phyloP scores from a whole-genome alignment of 164 flowering plant genomes.

The Brasenia schreberi region DNA sequence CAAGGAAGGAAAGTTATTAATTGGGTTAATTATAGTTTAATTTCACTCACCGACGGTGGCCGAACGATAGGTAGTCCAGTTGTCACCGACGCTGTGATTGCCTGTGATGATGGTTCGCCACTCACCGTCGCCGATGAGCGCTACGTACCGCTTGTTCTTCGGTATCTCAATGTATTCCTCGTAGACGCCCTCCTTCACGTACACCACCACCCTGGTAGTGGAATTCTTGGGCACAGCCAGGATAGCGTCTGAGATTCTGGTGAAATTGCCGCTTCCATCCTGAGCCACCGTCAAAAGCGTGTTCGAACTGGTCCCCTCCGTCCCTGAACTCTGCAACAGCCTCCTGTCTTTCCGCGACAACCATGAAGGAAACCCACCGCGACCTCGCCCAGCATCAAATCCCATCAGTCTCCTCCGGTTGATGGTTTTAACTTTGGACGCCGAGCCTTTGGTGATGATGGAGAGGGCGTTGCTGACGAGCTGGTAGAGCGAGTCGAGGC shows the following conservation, averaged over 20 bases:
- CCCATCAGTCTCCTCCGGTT: not conserved
- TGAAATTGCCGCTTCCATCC: constrained; percentile 82
- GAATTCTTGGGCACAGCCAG: constrained; percentile 65
- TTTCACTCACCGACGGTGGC: constrained; percentile 64
- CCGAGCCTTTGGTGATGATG: constrained; percentile 24
- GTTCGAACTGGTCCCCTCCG: constrained; percentile 30
- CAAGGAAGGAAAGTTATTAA: not conserved
- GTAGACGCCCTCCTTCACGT: constrained; percentile 51
- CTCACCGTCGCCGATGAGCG: constrained; percentile 65
- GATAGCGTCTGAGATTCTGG: constrained; percentile 50
- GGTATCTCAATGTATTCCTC: constrained; percentile 67
- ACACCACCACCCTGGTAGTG: constrained; percentile 32
- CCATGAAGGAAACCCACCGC: constrained; percentile 34
- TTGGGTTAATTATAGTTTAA: too few relatives aligned
- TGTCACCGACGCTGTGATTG: constrained; percentile 52
- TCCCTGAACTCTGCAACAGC: constrained; percentile 25
- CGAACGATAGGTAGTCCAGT: constrained; percentile 89
- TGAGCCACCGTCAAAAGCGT: constrained; percentile 44
- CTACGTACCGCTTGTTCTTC: constrained; percentile 53
- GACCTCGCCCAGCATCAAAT: too few relatives aligned
- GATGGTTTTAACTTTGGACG: constrained; percentile 10
- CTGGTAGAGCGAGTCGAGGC: constrained; percentile 30
- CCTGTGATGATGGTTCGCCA: constrained; percentile 55
- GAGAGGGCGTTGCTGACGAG: constrained; percentile 66
- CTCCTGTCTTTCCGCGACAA: constrained; percentile 25